A percentile compares a stretch with the other conserved stretches of the same genome.
These are phyloP conservation scores for Aspergillus fischeri DNA, from an alignment of 2,329 filamentous ascomycete species.

Conservation along the genomic window DNA sequence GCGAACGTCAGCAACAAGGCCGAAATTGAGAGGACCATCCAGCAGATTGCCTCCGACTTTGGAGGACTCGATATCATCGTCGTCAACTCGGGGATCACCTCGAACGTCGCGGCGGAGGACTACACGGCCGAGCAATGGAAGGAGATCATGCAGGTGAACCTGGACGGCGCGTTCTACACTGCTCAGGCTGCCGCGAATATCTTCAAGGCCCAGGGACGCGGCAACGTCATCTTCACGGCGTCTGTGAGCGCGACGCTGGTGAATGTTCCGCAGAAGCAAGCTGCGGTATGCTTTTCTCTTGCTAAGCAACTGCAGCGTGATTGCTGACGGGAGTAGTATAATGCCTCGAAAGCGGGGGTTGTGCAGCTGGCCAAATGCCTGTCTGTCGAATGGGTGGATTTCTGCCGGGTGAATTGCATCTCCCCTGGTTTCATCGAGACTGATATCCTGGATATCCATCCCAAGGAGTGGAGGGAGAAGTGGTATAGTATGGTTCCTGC, in stretches of 20 bases:
- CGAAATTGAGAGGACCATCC: conserved; percentile 29
- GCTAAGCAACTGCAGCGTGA: too few relatives aligned
- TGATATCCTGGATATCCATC: conserved; percentile 34
- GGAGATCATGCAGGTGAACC: conserved; percentile 38
- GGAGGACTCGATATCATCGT: conserved; percentile 45
- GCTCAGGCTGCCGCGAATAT: conserved; percentile 36
- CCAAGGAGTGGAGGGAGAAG: conserved; percentile 34
- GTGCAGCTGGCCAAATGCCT: conserved; percentile 39
- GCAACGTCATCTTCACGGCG: conserved; percentile 39
- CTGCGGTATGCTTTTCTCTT: conserved; percentile 19
- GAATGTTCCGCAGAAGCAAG: conserved; percentile 39
- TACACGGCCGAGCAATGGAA: conserved; percentile 39
- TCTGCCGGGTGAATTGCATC: conserved; percentile 38
- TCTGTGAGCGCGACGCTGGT: conserved; percentile 37
- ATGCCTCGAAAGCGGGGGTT: conserved; percentile 34
- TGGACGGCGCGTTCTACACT: conserved; percentile 38
- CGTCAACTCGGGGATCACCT: conserved; percentile 43
- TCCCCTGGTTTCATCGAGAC: conserved; percentile 41
- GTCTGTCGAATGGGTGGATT: conserved; percentile 38
- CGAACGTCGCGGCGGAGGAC: conserved; percentile 33
- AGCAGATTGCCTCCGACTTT: conserved; percentile 37
- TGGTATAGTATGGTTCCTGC: conserved; percentile 41
- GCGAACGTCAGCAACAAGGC: conserved; percentile 27
- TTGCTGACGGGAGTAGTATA: conserved; percentile 23
- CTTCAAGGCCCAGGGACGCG: conserved; percentile 33